Conservation (phyloP, 208 protist genomes). For the Crithidia brevicula region DNA sequence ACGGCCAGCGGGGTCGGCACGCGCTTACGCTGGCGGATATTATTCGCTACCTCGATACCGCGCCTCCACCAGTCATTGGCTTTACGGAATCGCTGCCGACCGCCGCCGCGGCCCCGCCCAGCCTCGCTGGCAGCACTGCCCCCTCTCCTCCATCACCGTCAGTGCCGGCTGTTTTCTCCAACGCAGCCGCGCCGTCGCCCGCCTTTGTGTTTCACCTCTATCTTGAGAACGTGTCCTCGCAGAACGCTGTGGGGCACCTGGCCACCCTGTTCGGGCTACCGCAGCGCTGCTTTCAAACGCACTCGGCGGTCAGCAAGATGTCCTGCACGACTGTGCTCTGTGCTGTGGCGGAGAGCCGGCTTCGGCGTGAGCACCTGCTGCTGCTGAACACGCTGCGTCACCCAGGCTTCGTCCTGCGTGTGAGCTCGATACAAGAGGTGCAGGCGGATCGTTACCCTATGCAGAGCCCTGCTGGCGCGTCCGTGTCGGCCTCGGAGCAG, state of each 20-base stretch:
- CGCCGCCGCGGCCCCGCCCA: slow-evolving; percentile 19
- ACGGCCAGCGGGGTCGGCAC: not conserved
- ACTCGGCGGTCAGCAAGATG: slow-evolving; percentile 82
- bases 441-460: slow-evolving; percentile 12
- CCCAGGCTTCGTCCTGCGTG: slow-evolving; percentile 84
- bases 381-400: slow-evolving; percentile 88
- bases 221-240: slow-evolving; percentile 78
- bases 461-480: no score
- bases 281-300: slow-evolving; percentile 58
- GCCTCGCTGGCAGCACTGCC: not conserved
- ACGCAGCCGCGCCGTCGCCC: slow-evolving; percentile 30
- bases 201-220: slow-evolving; percentile 86
- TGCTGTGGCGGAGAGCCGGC: slow-evolving; percentile 53
- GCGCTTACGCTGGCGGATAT: slow-evolving; percentile 60
- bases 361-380: slow-evolving; percentile 75
- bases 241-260: slow-evolving; percentile 83
- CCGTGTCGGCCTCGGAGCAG: slow-evolving; percentile 19
- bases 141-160: not conserved
- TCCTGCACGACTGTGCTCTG: slow-evolving; percentile 73
- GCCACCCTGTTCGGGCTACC: slow-evolving; percentile 71
- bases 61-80: slow-evolving; percentile 67
- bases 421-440: slow-evolving; percentile 68
- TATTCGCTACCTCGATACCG: slow-evolving; percentile 65
- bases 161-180: not conserved
- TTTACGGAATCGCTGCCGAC: slow-evolving; percentile 59